Evolutionary conservation across 2,329 filamentous ascomycete species (phyloP), one percentile per base, ranked within the genome.

Genomic region (Claviceps lovelessii): DNA sequence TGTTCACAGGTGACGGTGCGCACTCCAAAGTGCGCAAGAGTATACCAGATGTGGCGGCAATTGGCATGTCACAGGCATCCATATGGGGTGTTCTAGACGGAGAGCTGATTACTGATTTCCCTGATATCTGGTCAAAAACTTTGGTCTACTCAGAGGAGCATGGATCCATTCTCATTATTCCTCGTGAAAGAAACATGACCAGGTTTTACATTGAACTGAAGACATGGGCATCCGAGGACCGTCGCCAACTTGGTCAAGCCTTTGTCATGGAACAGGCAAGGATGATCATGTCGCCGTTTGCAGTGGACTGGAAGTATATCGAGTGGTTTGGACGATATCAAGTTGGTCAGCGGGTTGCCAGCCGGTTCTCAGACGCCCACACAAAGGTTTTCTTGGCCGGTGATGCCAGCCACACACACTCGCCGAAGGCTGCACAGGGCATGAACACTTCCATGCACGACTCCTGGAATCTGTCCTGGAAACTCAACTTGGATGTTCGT

Each of bases 291-390:
- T 72, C 73, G 5, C 80, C 80, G 1, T 83, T 78, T 62, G 69
- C 67, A 53, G 69, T 83, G 47, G 70, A 76, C 50, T 83, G 80
- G 79, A 76, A 74, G 60, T 77, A 77, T 53, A 73, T 81, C 52
- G 72, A 84, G 67, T 88, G 85, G 83, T 88, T 87, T 70, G 84
- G 83, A 49, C 80, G 82, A 47, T 88, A 87, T 64, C 77, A 82
- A 60, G 83, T 87, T 55, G 81, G 83, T 11, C 84, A 87, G 70
- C 79, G 86, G 19, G 77, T 89, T 28, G 86, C 85, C 2, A 80
- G 80, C 59, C 76, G 79, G 49, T 90, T 89, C 69, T 78, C 80
- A 59, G 80, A 85, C 61, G 73, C 78, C 49, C 71, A 81, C 57
- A 66, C 72, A 45, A 76, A 80, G 17, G 77, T 85, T n/a, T 88